Conservation (phyloP, 805 yeast species). For the Candida xyloterini region DNA sequence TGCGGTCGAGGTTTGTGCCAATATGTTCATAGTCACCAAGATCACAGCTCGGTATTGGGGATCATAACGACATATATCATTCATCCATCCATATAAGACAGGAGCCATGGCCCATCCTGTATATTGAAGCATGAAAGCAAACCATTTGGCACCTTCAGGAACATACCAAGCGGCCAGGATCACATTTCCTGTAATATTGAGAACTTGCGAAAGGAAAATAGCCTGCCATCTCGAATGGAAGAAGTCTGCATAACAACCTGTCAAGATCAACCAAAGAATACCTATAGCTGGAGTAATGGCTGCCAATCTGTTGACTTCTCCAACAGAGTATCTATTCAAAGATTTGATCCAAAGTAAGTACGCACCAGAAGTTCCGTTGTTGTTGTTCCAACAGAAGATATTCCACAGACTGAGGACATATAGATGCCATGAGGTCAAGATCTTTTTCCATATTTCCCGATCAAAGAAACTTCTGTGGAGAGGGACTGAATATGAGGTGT, state of each 20-base stretch:
- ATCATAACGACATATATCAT: slow-evolving; percentile 41
- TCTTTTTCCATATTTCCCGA: slow-evolving; percentile 39
- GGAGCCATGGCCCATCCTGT: slow-evolving; percentile 54
- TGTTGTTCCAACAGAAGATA: slow-evolving; percentile 18
- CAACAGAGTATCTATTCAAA: slow-evolving; percentile 35
- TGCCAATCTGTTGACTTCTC: slow-evolving; percentile 35
- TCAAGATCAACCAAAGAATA: slow-evolving; percentile 15
- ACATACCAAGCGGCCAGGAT: slow-evolving; percentile 46
- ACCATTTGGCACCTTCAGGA: slow-evolving; percentile 43
- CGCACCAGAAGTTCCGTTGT: slow-evolving; percentile 36
- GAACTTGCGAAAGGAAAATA: slow-evolving; percentile 37
- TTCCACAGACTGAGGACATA: slow-evolving; percentile 24
- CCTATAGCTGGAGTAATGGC: slow-evolving; percentile 32
- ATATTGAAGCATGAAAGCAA: slow-evolving; percentile 35
- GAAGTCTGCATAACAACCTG: slow-evolving; percentile 24
- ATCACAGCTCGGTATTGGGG: slow-evolving; percentile 36
- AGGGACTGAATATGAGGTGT: slow-evolving; percentile 20
- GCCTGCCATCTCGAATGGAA: slow-evolving; percentile 24
- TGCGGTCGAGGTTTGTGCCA: slow-evolving; percentile 41
- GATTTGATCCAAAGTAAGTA: slow-evolving; percentile 24
- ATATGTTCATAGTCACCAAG: slow-evolving; percentile 39
- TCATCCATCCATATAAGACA: slow-evolving; percentile 52
- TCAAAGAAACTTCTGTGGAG: slow-evolving; percentile 39
- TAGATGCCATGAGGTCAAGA: slow-evolving; percentile 43
- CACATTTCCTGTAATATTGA: slow-evolving; percentile 32